Base-by-base conservation (phyloP, 352 stramenopile genomes). In the Globisporangium sylvaticum region DNA sequence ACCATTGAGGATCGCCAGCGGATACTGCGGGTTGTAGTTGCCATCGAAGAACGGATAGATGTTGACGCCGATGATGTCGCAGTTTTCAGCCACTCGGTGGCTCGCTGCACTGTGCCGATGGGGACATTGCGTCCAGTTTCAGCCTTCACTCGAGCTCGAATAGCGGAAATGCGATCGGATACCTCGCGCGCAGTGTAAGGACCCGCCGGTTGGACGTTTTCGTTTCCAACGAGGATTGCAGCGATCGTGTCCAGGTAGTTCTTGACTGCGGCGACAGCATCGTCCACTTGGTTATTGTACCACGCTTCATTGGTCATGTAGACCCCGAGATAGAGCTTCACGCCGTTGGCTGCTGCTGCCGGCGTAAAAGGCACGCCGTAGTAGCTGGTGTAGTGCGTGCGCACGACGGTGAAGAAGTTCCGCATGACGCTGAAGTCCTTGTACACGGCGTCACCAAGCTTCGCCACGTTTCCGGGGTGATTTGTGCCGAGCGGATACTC, bases 381-480 rank as follows among this genome's bases (percentile, higher is more conserved):
- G 72, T 79, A 90, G 42, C 42, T 83, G 63, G 85, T 86, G 71
- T 95, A 95, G 70, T 95, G 94, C 44, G 85, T 95, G 42, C 87
- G 84, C 31, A 78, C 81, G 52, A 87, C 64, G 2, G 66, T 71
- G 58, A 88, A 71, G 65, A 85, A 88, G 34, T 84, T 82, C 12
- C 77, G 80, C 70, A 94, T 91, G 68, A 89, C 79, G 24, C 37
- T 68, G 55, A 94, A 95, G 64, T 95, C 85, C 1, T 74, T 73
- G 50, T 79, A 62, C 72, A 95, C 91, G 25, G 83, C 84, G 5
- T 64, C 37, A 14, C 78, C 68, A 3, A 95, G 77, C 1, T 64
- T 75, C 1, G 29, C 54, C 7, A 77, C 58, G 31, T 67, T 62
- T 24, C 61, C 66, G 4, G 61, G 54, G 15, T 67, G 75, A 3